phyloP scores from a whole-genome alignment of 805 yeast species.

The Candida loeiensis region DNA sequence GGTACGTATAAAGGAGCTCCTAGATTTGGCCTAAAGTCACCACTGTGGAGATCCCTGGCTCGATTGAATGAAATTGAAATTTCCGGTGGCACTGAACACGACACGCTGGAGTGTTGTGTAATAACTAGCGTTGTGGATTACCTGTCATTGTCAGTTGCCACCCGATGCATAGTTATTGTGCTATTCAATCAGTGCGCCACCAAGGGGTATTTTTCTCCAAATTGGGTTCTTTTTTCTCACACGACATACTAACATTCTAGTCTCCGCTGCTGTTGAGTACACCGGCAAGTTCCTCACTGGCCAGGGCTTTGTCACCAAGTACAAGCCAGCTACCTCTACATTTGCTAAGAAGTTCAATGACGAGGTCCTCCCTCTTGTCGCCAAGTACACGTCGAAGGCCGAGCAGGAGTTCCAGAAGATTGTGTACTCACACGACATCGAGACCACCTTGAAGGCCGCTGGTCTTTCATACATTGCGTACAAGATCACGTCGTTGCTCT shows the following conservation, averaged over 20 bases:
- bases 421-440: constrained; percentile 66
- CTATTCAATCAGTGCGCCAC: too few species aligned
- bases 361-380: constrained; percentile 39
- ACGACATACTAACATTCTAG: constrained; percentile 27
- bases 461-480: constrained; percentile 60
- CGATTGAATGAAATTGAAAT: neutral
- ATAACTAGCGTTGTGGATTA: too few species aligned
- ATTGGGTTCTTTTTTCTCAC: constrained; percentile 8
- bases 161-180: neutral
- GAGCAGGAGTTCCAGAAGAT: constrained; percentile 56
- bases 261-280: constrained; percentile 75
- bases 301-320: constrained; percentile 72
- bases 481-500: constrained; percentile 71
- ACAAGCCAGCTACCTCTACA: constrained; percentile 55
- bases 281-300: constrained; percentile 71
- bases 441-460: constrained; percentile 70
- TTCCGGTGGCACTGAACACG: too few species aligned
- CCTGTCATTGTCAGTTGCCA: too few species aligned
- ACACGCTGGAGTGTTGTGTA: too few species aligned
- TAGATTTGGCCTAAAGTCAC: too few species aligned
- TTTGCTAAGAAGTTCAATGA: constrained; percentile 35
- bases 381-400: constrained; percentile 43
- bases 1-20: constrained; percentile 21
- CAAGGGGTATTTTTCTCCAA: constrained; percentile 2
- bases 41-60: too few species aligned